These are phyloP conservation scores for Staphylotrichum tortipilum DNA, from an alignment of 495 filamentous ascomycete species.

Conservation along the genomic window DNA sequence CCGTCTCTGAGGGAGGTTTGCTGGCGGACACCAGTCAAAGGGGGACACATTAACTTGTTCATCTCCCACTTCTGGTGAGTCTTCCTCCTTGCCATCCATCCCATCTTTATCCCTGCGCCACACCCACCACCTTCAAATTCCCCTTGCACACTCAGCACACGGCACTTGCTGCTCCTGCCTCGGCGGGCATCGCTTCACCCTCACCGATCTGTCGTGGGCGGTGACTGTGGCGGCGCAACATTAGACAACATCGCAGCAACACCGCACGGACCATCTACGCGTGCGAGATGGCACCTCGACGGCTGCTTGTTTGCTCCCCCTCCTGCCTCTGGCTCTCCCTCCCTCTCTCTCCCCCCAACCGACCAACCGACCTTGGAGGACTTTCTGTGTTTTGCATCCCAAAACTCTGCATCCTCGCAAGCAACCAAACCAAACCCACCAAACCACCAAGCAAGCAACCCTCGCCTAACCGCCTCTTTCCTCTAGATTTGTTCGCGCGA, in stretches of 20 bases:
- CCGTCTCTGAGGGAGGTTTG: conserved; percentile 17
- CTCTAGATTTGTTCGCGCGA: conserved; percentile 18
- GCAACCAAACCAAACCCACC: too few relatives aligned
- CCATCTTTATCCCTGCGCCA: neutral
- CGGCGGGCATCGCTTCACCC: too few relatives aligned
- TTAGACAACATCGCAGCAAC: too few relatives aligned
- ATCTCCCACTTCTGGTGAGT: conserved; percentile 83
- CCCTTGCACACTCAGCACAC: too few relatives aligned
- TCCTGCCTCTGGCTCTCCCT: neutral
- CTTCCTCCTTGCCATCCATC: conserved; percentile 6
- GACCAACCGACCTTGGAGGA: conserved; percentile 5
- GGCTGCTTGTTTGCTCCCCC: too few relatives aligned
- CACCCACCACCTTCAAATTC: neutral
- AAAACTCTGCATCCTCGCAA: too few relatives aligned
- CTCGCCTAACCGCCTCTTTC: conserved; percentile 4
- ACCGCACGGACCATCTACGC: neutral
- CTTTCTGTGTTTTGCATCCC: too few relatives aligned
- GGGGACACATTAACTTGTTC: conserved; percentile 99
- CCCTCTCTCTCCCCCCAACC: neutral
- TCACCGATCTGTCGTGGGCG: too few relatives aligned
- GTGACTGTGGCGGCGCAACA: too few relatives aligned
- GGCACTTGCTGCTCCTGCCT: too few relatives aligned
- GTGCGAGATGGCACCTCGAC: neutral
- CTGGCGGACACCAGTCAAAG: conserved; percentile 38
- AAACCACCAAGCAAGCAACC: too few relatives aligned